Evolutionary conservation across 139 green algal species (phyloP).

Genomic region (Chlamydomonas sp.): DNA sequence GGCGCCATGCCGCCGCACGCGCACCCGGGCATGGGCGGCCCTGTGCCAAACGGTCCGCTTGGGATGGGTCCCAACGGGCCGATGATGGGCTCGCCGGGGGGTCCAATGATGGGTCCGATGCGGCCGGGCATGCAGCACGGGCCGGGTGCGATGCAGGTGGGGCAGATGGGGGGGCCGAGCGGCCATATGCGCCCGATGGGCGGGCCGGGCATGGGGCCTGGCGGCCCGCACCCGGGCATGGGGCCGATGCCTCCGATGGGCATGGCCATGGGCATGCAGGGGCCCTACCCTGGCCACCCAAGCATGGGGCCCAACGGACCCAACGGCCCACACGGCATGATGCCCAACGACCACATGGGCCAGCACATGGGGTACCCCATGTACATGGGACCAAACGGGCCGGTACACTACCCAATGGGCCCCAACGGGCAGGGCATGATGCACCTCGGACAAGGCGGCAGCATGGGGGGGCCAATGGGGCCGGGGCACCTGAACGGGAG

Average conservation of each 20-base stretch:
- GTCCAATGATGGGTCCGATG: conserved; percentile 7
- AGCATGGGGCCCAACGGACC: not conserved
- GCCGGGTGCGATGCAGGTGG: too few species aligned
- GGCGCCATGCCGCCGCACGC: not conserved
- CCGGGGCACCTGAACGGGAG: too few species aligned
- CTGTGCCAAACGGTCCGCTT: too few species aligned
- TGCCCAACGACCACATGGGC: not conserved
- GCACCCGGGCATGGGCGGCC: not conserved
- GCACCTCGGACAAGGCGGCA: too few species aligned
- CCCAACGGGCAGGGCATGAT: not conserved
- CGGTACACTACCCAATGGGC: conserved; percentile 8
- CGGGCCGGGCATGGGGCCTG: too few species aligned
- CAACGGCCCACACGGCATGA: not conserved
- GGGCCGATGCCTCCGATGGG: not conserved
- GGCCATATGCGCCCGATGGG: too few species aligned
- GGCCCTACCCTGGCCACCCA: conserved; percentile 1
- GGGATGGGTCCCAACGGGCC: not conserved
- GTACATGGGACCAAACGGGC: conserved; percentile 17
- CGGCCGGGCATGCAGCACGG: not conserved
- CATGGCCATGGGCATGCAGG: not conserved
- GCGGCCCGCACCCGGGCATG: not conserved
- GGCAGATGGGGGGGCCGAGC: too few species aligned
- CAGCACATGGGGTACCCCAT: not conserved
- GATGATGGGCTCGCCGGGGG: conserved; percentile 7
- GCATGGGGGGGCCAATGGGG: too few species aligned